Percentiles rank a stretch among this genome's conserved stretches.
phyloP scores from a whole-genome alignment of 129 eudicot species.

The Daucus carota region DNA sequence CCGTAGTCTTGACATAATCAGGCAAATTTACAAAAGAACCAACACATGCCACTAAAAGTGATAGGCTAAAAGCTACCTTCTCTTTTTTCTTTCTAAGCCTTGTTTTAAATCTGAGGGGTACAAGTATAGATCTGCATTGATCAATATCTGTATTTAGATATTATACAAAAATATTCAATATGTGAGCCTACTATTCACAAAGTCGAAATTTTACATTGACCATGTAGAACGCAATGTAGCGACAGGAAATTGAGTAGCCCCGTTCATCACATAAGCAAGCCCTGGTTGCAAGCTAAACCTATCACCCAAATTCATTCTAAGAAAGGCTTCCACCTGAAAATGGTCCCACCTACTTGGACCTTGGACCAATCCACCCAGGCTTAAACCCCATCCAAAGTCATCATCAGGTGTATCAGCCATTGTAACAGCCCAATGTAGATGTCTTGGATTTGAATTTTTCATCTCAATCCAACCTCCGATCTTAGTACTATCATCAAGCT shows the following conservation, averaged over 20 bases:
- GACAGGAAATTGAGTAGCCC: conserved; percentile 57
- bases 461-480: conserved; percentile 77
- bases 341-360: conserved; percentile 47
- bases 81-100: not conserved
- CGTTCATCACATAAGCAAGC: conserved; percentile 53
- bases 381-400: conserved; percentile 88
- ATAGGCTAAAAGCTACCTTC: not conserved
- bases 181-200: not conserved
- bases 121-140: not conserved
- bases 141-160: not conserved
- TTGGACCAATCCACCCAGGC: conserved; percentile 47
- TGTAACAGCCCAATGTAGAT: conserved; percentile 57
- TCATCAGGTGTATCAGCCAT: conserved; percentile 77
- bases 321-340: conserved; percentile 56
- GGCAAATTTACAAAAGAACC: not conserved
- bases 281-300: conserved; percentile 59
- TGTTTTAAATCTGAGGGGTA: not conserved
- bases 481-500: conserved; percentile 61
- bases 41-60: not conserved
- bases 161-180: not conserved
- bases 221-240: conserved; percentile 60
- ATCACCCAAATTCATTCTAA: conserved; percentile 46
- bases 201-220: conserved; percentile 34
- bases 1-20: not conserved
- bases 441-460: conserved; percentile 30